Conservation (phyloP, 1,139 yeast species). For the Geotrichum aggregatum region DNA sequence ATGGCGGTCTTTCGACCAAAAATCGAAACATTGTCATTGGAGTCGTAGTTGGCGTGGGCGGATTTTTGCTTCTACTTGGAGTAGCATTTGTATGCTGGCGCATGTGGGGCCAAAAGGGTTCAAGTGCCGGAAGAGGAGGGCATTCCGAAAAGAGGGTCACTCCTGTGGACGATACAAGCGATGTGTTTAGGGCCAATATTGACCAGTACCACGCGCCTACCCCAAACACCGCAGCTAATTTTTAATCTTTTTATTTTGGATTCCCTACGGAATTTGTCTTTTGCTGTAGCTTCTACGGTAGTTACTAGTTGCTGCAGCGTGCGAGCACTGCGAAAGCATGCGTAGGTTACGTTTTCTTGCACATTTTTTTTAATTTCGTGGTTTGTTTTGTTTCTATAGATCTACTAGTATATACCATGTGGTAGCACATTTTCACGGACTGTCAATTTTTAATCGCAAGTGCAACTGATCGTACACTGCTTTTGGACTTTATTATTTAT, state of each 20-base stretch:
- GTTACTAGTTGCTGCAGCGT: too few species aligned
- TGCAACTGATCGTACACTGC: too few species aligned
- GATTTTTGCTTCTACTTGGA: constrained; percentile 32
- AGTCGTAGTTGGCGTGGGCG: constrained; percentile 37
- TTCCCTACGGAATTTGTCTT: too few species aligned
- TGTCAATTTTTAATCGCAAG: too few species aligned
- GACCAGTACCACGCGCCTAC: constrained; percentile 38
- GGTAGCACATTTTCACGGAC: too few species aligned
- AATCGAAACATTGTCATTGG: constrained; percentile 35
- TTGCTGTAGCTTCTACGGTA: too few species aligned
- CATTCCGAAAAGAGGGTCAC: constrained; percentile 1
- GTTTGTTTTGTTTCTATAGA: too few species aligned
- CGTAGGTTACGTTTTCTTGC: too few species aligned
- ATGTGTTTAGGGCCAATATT: constrained; percentile 40
- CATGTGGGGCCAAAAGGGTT: constrained; percentile 28
- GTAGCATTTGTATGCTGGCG: constrained; percentile 31
- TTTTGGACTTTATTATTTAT: too few species aligned
- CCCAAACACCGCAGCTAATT: constrained; percentile 39
- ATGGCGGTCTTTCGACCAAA: constrained; percentile 29
- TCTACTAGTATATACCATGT: too few species aligned
- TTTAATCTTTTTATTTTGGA: constrained; percentile 23
- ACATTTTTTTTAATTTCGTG: too few species aligned
- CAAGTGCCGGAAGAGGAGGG: neutral
- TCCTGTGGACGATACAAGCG: constrained; percentile 25
- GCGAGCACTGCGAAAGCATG: too few species aligned